These are phyloP conservation scores for Talaromyces albobiverticillius DNA, from an alignment of 2,329 filamentous ascomycete species.

Conservation along the genomic window DNA sequence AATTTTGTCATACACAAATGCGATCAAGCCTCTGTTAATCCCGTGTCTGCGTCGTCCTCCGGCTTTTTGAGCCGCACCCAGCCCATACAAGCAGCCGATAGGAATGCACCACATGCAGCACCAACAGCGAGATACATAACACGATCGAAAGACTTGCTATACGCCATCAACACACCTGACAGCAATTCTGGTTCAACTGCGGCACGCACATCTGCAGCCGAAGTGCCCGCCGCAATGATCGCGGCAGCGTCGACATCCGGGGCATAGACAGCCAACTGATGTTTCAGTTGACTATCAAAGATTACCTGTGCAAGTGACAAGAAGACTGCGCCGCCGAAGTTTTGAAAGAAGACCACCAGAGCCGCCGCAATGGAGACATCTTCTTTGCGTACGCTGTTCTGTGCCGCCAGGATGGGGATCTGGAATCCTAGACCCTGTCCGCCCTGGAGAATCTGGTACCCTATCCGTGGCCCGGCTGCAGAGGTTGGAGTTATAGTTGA, in stretches of 20 bases:
- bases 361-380: slow-evolving; percentile 20
- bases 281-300: slow-evolving; percentile 20
- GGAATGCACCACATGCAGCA: background rate
- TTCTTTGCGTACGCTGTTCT: slow-evolving; percentile 20
- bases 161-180: slow-evolving; percentile 30
- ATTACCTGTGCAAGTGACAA: slow-evolving; percentile 20
- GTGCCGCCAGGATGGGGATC: slow-evolving; percentile 20
- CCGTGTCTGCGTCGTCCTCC: background rate
- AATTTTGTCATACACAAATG: too few relatives aligned
- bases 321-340: slow-evolving; percentile 2
- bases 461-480: slow-evolving; percentile 24
- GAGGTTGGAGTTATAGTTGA: slow-evolving; percentile 27
- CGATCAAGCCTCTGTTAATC: too few relatives aligned
- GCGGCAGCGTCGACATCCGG: slow-evolving; percentile 10
- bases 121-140: background rate
- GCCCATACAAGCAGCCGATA: background rate
- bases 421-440: slow-evolving; percentile 26
- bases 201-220: background rate
- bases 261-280: slow-evolving; percentile 11
- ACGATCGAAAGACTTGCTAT: slow-evolving; percentile 16
- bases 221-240: slow-evolving; percentile 27
- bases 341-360: slow-evolving; percentile 5
- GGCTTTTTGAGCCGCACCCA: background rate
- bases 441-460: slow-evolving; percentile 30
- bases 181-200: slow-evolving; percentile 15